Percentiles rank a stretch among this genome's conserved stretches.
Evolutionary conservation across 352 stramenopile species (phyloP).

Genomic region (Phytophthora chlamydospora): DNA sequence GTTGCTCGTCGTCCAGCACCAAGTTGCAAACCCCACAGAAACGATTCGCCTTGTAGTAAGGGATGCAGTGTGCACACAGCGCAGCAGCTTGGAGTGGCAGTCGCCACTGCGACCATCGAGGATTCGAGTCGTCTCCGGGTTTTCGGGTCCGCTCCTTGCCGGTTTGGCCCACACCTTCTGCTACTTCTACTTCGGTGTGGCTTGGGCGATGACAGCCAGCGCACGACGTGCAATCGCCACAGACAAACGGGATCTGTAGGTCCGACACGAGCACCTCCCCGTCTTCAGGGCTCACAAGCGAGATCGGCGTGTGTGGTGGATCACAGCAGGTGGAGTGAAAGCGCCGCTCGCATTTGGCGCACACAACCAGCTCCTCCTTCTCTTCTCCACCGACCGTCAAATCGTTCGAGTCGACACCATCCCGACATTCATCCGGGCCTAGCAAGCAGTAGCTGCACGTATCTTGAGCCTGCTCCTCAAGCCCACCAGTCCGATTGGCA

Average conservation of each 20-base stretch:
- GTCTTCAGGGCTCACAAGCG: slow-evolving; percentile 64
- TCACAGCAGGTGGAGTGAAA: slow-evolving; percentile 85
- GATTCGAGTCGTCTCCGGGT: background rate
- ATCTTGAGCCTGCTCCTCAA: background rate
- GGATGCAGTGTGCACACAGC: slow-evolving; percentile 69
- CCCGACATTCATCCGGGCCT: slow-evolving; percentile 22
- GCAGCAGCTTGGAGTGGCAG: slow-evolving; percentile 65
- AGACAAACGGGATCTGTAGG: slow-evolving; percentile 75
- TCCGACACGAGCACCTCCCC: slow-evolving; percentile 62
- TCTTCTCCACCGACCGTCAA: background rate
- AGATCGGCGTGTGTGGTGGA: slow-evolving; percentile 64
- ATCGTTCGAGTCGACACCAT: slow-evolving; percentile 17
- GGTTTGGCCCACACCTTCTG: background rate
- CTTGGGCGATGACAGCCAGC: slow-evolving; percentile 50
- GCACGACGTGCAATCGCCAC: slow-evolving; percentile 65
- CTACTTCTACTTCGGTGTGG: slow-evolving; percentile 2
- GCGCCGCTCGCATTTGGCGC: slow-evolving; percentile 49
- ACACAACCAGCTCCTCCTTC: slow-evolving; percentile 58
- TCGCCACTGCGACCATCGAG: slow-evolving; percentile 74
- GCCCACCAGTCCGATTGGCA: background rate
- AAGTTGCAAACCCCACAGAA: slow-evolving; percentile 78
- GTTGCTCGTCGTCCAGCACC: slow-evolving; percentile 49
- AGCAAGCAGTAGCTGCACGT: slow-evolving; percentile 39
- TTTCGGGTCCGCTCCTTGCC: background rate
- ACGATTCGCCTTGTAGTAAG: slow-evolving; percentile 66